A percentile compares a stretch with the other conserved stretches of the same genome.
Conservation (phyloP, 495 filamentous ascomycete genomes). For the Extremus antarcticus region DNA sequence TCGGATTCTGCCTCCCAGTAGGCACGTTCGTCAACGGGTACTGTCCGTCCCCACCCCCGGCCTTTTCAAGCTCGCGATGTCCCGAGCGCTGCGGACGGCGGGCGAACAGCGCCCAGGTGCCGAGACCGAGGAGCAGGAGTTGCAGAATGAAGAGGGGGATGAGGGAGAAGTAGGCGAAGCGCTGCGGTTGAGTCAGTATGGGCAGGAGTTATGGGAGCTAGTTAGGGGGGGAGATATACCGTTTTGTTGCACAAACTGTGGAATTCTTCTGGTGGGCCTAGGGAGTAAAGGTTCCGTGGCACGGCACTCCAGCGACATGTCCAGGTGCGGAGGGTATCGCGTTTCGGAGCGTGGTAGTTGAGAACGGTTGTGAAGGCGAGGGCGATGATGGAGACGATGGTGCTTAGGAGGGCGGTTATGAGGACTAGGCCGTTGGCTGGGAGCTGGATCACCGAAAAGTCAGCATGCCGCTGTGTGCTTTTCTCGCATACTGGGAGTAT, state of each 20-base stretch:
- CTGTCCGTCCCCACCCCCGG: neutral
- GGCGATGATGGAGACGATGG: slow-evolving; percentile 21
- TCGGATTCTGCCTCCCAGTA: neutral
- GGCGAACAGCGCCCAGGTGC: neutral
- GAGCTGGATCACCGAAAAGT: slow-evolving; percentile 7
- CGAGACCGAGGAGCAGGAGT: slow-evolving; percentile 10
- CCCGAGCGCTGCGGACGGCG: neutral
- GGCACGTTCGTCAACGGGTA: neutral
- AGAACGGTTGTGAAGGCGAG: slow-evolving; percentile 27
- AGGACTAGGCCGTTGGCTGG: slow-evolving; percentile 20
- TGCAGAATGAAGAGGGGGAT: slow-evolving; percentile 20
- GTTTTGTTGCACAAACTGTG: slow-evolving; percentile 14
- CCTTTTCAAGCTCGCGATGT: slow-evolving; percentile 8
- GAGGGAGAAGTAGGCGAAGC: slow-evolving; percentile 20
- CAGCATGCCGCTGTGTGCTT: neutral
- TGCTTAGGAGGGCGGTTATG: slow-evolving; percentile 20
- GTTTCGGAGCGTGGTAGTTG: slow-evolving; percentile 23
- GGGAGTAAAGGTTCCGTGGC: neutral
- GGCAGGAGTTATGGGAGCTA: neutral
- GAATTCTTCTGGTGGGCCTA: slow-evolving; percentile 10
- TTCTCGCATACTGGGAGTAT: too few species aligned
- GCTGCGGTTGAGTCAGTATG: slow-evolving; percentile 5
- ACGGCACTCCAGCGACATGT: slow-evolving; percentile 21
- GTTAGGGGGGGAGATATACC: slow-evolving; percentile 2
- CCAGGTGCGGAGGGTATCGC: slow-evolving; percentile 27